Evolutionary conservation across 306 rosid species (phyloP).

Genomic region (Gleditsia sinensis): DNA sequence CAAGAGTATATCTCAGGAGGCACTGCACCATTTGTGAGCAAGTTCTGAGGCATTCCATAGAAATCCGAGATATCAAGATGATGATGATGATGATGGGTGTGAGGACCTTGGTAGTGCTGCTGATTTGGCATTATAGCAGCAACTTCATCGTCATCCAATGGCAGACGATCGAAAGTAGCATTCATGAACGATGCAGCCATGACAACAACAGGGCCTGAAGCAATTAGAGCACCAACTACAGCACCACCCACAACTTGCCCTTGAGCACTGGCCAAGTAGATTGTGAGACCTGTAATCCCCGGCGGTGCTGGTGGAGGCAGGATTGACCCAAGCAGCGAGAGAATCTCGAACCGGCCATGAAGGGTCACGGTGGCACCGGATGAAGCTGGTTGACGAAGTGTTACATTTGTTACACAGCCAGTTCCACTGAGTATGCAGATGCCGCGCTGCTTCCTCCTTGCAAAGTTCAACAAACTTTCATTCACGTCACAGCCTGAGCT

Average conservation of each 20-base stretch:
- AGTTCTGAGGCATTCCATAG: slow-evolving; percentile 73
- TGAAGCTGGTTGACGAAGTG: slow-evolving; percentile 69
- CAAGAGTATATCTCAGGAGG: slow-evolving; percentile 72
- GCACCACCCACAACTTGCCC: slow-evolving; percentile 85
- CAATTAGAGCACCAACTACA: slow-evolving; percentile 76
- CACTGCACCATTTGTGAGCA: slow-evolving; percentile 65
- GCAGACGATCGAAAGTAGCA: slow-evolving; percentile 79
- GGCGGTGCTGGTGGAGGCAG: slow-evolving; percentile 88
- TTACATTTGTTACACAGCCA: slow-evolving; percentile 81
- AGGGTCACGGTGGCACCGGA: slow-evolving; percentile 76
- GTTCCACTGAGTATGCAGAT: slow-evolving; percentile 76
- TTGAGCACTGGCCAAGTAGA: slow-evolving; percentile 77
- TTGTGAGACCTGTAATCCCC: slow-evolving; percentile 72
- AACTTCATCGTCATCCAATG: slow-evolving; percentile 70
- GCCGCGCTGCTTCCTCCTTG: slow-evolving; percentile 83
- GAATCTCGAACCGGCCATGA: slow-evolving; percentile 79
- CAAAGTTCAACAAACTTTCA: slow-evolving; percentile 72
- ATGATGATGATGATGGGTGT: slow-evolving; percentile 43
- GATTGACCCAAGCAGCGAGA: slow-evolving; percentile 72
- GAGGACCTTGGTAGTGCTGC: slow-evolving; percentile 66
- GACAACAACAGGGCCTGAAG: slow-evolving; percentile 79
- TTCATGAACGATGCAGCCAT: slow-evolving; percentile 90
- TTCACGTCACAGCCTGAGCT: slow-evolving; percentile 84
- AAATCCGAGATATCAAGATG: slow-evolving; percentile 59
- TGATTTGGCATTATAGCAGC: slow-evolving; percentile 65